A percentile compares a stretch with the other conserved stretches of the same genome.
Evolutionary conservation across 345 rosid species (phyloP).

Genomic region (Gossypioides kirkii): DNA sequence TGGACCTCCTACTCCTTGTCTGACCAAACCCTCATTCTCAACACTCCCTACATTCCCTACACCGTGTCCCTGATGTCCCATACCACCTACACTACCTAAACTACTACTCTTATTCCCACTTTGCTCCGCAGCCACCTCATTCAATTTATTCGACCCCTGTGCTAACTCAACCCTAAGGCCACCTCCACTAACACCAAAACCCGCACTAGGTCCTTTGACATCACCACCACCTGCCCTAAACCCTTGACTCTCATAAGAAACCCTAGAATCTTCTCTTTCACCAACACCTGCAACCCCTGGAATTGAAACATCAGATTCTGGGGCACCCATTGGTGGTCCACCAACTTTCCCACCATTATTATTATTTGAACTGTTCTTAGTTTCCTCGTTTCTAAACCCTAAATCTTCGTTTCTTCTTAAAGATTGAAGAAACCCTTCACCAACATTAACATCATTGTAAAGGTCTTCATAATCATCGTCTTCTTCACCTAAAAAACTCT

Average conservation of each 20-base stretch:
- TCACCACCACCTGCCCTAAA: not conserved
- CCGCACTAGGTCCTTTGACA: conserved; percentile 2
- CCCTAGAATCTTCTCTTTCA: not conserved
- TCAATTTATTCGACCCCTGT: not conserved
- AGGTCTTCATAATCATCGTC: conserved; percentile 13
- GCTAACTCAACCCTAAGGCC: conserved; percentile 11
- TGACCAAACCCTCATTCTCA: not conserved
- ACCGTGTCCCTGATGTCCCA: not conserved
- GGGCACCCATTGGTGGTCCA: not conserved
- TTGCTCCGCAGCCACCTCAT: not conserved
- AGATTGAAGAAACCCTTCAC: conserved; percentile 9
- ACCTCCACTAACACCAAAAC: not conserved
- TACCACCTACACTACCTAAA: not conserved
- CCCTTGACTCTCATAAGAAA: conserved; percentile 5
- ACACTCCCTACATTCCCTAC: not conserved
- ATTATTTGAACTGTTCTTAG: not conserved
- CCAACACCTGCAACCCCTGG: not conserved
- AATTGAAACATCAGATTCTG: not conserved
- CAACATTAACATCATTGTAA: conserved; percentile 13
- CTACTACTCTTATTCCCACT: not conserved
- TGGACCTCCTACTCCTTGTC: not conserved
- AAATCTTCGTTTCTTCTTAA: conserved; percentile 5
- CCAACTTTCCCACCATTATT: conserved; percentile 1
- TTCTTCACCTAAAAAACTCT: conserved; percentile 10
- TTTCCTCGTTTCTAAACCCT: conserved; percentile 1